Percentiles rank a stretch among this genome's conserved stretches.
Evolutionary conservation across 2,329 filamentous ascomycete genomes (phyloP).

Genomic region (Teratosphaeriaceae sp.): DNA sequence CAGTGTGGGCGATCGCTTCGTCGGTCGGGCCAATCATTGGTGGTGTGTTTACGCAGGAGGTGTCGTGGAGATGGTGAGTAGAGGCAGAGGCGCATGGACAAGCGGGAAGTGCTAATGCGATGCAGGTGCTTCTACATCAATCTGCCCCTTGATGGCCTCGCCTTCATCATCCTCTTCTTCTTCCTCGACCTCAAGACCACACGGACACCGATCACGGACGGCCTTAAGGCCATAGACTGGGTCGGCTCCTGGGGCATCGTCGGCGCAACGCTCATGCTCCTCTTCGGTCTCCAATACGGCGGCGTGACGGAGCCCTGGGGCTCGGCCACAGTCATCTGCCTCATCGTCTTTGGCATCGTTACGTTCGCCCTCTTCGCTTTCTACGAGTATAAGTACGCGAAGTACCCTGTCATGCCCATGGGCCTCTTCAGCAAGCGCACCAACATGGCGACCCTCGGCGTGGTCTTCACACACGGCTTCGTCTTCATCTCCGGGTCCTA

Average conservation of each 20-base stretch:
- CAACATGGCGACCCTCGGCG: constrained; percentile 58
- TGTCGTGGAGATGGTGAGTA: constrained; percentile 63
- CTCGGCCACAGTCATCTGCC: constrained; percentile 67
- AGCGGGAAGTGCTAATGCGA: background rate
- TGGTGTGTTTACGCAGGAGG: constrained; percentile 57
- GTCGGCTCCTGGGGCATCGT: constrained; percentile 60
- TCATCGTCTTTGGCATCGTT: constrained; percentile 66
- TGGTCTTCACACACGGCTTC: constrained; percentile 67
- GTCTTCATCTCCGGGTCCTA: constrained; percentile 72
- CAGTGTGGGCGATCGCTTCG: constrained; percentile 60
- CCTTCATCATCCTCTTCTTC: constrained; percentile 53
- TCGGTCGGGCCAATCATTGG: constrained; percentile 62
- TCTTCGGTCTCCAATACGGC: constrained; percentile 80
- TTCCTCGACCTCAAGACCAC: constrained; percentile 63
- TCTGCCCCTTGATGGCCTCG: constrained; percentile 54
- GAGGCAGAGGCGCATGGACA: background rate
- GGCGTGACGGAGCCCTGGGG: constrained; percentile 69
- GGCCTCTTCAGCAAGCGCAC: constrained; percentile 60
- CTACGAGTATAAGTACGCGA: constrained; percentile 66
- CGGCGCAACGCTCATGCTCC: constrained; percentile 75
- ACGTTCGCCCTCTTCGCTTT: constrained; percentile 57
- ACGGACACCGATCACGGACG: constrained; percentile 54
- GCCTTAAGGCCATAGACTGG: constrained; percentile 61
- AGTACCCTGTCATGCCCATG: constrained; percentile 71
- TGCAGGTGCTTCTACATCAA: constrained; percentile 51